Base-by-base conservation (phyloP, 2,329 filamentous ascomycete genomes). In the Ramularia endophylla region DNA sequence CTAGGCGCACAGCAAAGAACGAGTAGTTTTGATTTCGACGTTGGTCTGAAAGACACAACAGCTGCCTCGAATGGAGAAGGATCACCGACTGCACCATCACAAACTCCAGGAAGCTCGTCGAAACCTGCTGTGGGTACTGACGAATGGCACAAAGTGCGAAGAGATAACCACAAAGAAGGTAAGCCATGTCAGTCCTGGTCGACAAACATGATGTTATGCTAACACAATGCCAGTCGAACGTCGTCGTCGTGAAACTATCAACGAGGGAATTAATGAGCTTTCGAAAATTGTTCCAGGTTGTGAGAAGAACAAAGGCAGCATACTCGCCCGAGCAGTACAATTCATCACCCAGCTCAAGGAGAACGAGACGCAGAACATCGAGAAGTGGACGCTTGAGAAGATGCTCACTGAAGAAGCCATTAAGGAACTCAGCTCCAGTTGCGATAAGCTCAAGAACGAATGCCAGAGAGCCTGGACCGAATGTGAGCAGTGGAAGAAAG, bases 111-210 rank as follows among this genome's bases (percentile, higher is more conserved):
- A 33, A 45, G 44, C 17, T 35, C 38, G 13, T 37, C 40, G 8
- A 97, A 95, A 65, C 89, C 89, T 6, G 79, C 83, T 5, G 92
- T 97, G n/a, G 92, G 92, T 2, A 92, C 88, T 2, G 87, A 94
- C 40, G 90, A 97, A 65, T 98, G 92, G 92, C 92, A 98, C 65
- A 94, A 94, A 64, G 82, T 94, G 57, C 81, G 92, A 48, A 92
- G 94, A 62, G 90, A 97, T 59, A 98, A 97, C 52, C 92, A 98
- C 70, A 98, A 98, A 77, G 90, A 97, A 75, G 92, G 90, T 92
- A 68, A 59, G 77, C 62, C 27, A 13, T 25, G 33, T 27, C 8
- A 30, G 32, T 12, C 17, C 12, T 13, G 9, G 29, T 35, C 8
- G 27, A 44, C 8, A 5, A 2, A 27, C 32, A 16, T 28, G 20